Base-by-base conservation (phyloP, 1,284 basidiomycete genomes). In the Apiotrichum mycotoxinovorans region DNA sequence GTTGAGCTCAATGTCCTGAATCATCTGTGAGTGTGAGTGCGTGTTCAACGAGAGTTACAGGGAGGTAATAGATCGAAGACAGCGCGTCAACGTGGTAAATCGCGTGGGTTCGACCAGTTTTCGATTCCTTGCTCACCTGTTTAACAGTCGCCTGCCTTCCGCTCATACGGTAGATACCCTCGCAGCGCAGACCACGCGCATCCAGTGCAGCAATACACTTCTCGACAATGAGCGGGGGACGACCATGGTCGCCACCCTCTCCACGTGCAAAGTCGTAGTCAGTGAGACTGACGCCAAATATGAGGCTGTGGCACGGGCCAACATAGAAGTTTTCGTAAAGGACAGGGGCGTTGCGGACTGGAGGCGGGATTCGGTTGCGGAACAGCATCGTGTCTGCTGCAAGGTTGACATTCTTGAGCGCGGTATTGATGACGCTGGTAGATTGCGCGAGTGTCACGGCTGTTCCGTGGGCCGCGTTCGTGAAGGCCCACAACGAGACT, bases 241-340 rank as follows among this genome's bases (percentile, higher is more conserved):
- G 56, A 4, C 75, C 75, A 23, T 77, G 73, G 64, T 90, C 84
- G 12, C 84, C 83, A 42, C 89, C 87, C 38, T 80, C 81, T 48
- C 84, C 83, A 60, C 91, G 85, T 5, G 88, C 84, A 33, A 88
- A 91, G 14, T 93, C 90, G 72, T 98, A 98, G 73, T 98, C 94
- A 52, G 87, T 86, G 53, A 99, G 78, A 62, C 85, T 87, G 61
- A 97, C 87, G 25, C 95, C 95, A 72, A 98, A 98, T 47, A 98
- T 88, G 35, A 98, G 80, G 69, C 78, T 79, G 42, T 63, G 61
- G 57, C 92, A 98, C 70, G 87, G 86, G 23, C 95, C 96, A 41
- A 96, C 72, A 52, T 74, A 71, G 61, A 61, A 77, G 65, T 77
- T 77, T 33, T 75, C 65, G 58, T 77, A 77, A 7, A 71, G 66